Conservation (phyloP, 129 eudicot genomes). For the Gnaphalium uliginosum region DNA sequence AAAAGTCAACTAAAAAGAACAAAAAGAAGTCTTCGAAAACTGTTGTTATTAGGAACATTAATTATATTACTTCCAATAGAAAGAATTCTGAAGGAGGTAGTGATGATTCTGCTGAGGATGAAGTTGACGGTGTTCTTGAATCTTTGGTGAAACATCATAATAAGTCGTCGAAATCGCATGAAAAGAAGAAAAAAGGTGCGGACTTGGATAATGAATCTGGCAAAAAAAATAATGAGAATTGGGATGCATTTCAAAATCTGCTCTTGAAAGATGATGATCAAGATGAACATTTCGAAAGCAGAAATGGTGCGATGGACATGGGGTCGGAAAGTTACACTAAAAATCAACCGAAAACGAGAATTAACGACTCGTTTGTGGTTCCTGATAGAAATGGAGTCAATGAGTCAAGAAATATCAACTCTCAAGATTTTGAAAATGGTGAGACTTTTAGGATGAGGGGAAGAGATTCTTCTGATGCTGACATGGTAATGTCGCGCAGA, state of each 20-base stretch:
- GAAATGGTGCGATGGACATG: constrained; percentile 34
- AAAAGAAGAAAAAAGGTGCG: constrained; percentile 45
- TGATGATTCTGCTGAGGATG: constrained; percentile 52
- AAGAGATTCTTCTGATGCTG: constrained; percentile 48
- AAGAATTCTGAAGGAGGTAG: constrained; percentile 62
- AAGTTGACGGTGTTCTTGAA: constrained; percentile 67
- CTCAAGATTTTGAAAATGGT: constrained; percentile 51
- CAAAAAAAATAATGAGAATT: constrained; percentile 41
- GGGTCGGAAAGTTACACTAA: constrained; percentile 50
- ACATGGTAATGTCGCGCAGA: constrained; percentile 47
- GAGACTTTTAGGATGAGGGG: constrained; percentile 44
- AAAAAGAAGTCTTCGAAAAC: constrained; percentile 81
- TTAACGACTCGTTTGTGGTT: constrained; percentile 54
- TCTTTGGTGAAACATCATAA: constrained; percentile 60
- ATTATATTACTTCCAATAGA: constrained; percentile 80
- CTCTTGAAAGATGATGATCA: constrained; percentile 56
- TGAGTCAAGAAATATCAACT: constrained; percentile 35
- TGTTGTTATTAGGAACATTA: constrained; percentile 91
- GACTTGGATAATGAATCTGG: constrained; percentile 30
- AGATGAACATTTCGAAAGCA: constrained; percentile 43
- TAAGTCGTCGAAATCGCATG: constrained; percentile 51
- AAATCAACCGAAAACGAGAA: constrained; percentile 28
- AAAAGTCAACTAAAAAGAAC: constrained; percentile 53
- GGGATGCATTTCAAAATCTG: constrained; percentile 90
- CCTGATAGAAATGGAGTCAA: constrained; percentile 47